phyloP scores from a whole-genome alignment of 805 yeast genomes.

The Cyberlindnera suaveolens region DNA sequence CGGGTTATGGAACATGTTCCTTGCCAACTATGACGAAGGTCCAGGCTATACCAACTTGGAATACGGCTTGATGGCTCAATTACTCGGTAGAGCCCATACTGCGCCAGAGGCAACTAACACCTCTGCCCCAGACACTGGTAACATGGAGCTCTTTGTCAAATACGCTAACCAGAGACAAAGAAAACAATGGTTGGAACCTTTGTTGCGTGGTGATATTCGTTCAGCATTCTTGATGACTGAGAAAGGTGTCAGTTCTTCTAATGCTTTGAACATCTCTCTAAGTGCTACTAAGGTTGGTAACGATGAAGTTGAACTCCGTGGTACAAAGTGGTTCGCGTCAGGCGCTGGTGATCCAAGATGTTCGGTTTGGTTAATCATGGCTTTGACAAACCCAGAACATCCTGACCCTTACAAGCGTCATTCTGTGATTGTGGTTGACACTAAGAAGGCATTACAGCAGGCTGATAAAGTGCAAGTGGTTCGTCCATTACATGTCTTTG shows the following conservation, averaged over 20 bases:
- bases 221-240: slow-evolving; percentile 65
- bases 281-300: slow-evolving; percentile 39
- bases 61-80: slow-evolving; percentile 60
- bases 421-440: slow-evolving; percentile 49
- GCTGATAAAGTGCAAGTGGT: slow-evolving; percentile 42
- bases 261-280: slow-evolving; percentile 52
- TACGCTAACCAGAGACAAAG: slow-evolving; percentile 37
- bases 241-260: slow-evolving; percentile 52
- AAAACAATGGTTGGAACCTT: slow-evolving; percentile 45
- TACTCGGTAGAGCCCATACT: slow-evolving; percentile 46
- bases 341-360: slow-evolving; percentile 67
- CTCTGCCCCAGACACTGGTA: slow-evolving; percentile 61
- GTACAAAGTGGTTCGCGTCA: slow-evolving; percentile 66
- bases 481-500: slow-evolving; percentile 49
- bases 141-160: slow-evolving; percentile 37
- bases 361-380: slow-evolving; percentile 28
- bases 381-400: slow-evolving; percentile 21
- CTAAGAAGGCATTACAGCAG: slow-evolving; percentile 37
- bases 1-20: slow-evolving; percentile 58
- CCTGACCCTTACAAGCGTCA: slow-evolving; percentile 42
- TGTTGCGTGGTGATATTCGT: slow-evolving; percentile 47
- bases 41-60: slow-evolving; percentile 58
- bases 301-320: slow-evolving; percentile 40
- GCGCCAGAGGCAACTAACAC: slow-evolving; percentile 60
- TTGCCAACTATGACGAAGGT: slow-evolving; percentile 37